Evolutionary conservation across 441 rosid species (phyloP).

Genomic region (Jatropha podagrica): DNA sequence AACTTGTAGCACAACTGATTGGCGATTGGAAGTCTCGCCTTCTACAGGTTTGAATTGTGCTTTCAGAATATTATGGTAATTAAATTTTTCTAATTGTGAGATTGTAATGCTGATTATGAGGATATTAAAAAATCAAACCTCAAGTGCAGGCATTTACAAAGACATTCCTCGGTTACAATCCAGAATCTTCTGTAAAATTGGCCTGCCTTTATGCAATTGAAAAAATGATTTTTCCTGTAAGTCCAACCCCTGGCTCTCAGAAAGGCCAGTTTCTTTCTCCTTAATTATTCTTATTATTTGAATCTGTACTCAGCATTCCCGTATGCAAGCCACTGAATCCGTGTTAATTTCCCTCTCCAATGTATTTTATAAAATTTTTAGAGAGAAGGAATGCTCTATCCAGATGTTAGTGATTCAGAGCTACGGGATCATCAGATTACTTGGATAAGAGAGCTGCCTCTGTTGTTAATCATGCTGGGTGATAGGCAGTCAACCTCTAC

Average conservation of each 20-base stretch:
- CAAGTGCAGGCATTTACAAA: constrained; percentile 78
- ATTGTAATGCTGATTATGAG: constrained; percentile 11
- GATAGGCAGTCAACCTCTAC: constrained; percentile 56
- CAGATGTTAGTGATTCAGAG: neutral
- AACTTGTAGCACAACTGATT: constrained; percentile 48
- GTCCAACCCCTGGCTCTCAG: constrained; percentile 28
- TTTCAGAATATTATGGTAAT: constrained; percentile 3
- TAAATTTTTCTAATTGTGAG: constrained; percentile 12
- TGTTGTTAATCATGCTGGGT: constrained; percentile 28
- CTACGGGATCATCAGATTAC: neutral
- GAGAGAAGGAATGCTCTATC: neutral
- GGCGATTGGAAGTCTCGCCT: constrained; percentile 56
- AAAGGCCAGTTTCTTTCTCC: neutral
- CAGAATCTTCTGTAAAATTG: constrained; percentile 60
- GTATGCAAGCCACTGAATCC: neutral
- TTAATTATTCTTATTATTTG: neutral
- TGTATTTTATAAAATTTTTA: neutral
- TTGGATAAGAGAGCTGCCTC: constrained; percentile 7
- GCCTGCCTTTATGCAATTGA: constrained; percentile 62
- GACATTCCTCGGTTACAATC: constrained; percentile 62
- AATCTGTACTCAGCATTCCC: neutral
- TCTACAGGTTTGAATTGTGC: constrained; percentile 59
- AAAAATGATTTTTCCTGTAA: constrained; percentile 76
- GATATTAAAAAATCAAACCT: constrained; percentile 14
- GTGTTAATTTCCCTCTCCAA: neutral